Percentiles rank a stretch among this genome's conserved stretches.
phyloP scores from a whole-genome alignment of 1,284 basidiomycete species.

The Ustilago trichophora region DNA sequence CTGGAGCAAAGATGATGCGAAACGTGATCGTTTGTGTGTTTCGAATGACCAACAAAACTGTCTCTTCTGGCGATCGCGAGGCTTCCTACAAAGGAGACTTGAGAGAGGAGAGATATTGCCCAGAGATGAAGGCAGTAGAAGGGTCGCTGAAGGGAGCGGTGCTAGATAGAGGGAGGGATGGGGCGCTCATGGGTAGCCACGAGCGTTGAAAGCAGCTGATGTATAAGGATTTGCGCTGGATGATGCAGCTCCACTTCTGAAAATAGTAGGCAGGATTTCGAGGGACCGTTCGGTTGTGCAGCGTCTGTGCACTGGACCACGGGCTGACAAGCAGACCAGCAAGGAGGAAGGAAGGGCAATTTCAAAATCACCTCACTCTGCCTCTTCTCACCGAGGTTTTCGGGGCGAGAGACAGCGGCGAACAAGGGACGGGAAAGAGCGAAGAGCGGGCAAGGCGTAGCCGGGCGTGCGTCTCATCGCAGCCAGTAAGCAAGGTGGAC shows the following conservation, averaged over 20 bases:
- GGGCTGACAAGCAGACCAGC: too few species aligned
- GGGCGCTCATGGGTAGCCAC: background rate
- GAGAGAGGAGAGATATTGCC: background rate
- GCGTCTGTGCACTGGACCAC: too few species aligned
- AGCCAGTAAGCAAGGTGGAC: background rate
- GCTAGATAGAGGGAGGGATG: background rate
- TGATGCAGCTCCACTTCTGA: constrained; percentile 4
- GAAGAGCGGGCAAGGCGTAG: background rate
- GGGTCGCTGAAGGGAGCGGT: background rate
- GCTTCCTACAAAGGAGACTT: background rate
- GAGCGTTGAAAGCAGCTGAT: background rate
- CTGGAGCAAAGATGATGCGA: background rate
- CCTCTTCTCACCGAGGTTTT: too few species aligned
- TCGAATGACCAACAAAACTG: background rate
- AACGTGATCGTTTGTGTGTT: background rate
- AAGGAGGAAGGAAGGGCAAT: background rate
- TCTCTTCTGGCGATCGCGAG: background rate
- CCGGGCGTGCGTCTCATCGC: too few species aligned
- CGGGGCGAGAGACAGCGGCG: too few species aligned
- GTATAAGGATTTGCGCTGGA: too few species aligned
- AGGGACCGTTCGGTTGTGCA: constrained; percentile 1
- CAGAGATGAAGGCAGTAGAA: background rate
- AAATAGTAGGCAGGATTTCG: constrained; percentile 13
- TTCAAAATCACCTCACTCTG: too few species aligned
- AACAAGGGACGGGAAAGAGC: too few species aligned